Evolutionary conservation across 1,284 basidiomycete species (phyloP).

Genomic region (Cutaneotrichosporon sp.): DNA sequence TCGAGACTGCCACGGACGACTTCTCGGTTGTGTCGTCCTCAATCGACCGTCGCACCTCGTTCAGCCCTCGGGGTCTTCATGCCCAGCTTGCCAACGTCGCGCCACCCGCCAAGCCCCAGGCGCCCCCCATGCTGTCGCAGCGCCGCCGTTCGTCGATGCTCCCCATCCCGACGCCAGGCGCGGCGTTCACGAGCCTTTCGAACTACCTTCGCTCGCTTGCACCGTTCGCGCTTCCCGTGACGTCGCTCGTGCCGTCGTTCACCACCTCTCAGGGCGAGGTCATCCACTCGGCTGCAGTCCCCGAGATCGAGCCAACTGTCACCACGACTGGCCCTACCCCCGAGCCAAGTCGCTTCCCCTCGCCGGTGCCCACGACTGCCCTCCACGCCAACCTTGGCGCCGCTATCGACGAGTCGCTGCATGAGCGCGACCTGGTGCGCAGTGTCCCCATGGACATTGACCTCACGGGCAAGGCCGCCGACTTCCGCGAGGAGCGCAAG

Average conservation of each 20-base stretch:
- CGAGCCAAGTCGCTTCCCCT: conserved; percentile 16
- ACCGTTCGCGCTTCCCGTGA: conserved; percentile 31
- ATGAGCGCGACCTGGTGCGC: conserved; percentile 36
- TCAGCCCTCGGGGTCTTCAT: not conserved
- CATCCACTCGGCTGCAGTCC: not conserved
- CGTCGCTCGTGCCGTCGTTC: conserved; percentile 5
- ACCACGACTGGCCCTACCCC: not conserved
- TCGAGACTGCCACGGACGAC: conserved; percentile 40
- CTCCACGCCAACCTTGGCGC: conserved; percentile 13
- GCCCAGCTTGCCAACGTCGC: not conserved
- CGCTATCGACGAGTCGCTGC: not conserved
- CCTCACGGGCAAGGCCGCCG: conserved; percentile 28
- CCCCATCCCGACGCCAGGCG: conserved; percentile 36
- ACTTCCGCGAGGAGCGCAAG: conserved; percentile 25
- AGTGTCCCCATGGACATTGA: conserved; percentile 50
- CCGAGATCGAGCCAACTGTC: not conserved
- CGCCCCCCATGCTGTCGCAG: not conserved
- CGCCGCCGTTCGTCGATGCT: conserved; percentile 25
- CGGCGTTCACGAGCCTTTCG: conserved; percentile 44
- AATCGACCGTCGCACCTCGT: conserved; percentile 15
- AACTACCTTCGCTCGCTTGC: conserved; percentile 43
- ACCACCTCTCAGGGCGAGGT: not conserved
- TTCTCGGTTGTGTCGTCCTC: conserved; percentile 31
- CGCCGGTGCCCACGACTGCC: conserved; percentile 28
- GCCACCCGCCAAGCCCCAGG: not conserved